phyloP scores from a whole-genome alignment of 176 grass and related monocot genomes.

The Zizania latifolia region DNA sequence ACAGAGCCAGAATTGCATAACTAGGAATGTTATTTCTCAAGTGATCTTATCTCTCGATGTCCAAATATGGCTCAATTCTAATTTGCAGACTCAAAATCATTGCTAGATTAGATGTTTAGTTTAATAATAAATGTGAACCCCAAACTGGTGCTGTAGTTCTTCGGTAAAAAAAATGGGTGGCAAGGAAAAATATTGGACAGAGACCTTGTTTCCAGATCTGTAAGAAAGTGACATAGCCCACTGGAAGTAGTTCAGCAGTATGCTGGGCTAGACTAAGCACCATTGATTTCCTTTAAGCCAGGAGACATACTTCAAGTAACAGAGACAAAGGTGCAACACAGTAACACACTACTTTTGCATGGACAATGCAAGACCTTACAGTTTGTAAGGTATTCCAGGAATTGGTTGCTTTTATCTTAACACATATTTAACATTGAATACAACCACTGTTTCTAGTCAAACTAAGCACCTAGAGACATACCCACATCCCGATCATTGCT shows the following conservation, averaged over 20 bases:
- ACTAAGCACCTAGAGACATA: not conserved
- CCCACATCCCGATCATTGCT: not conserved
- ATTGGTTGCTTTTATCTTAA: not conserved
- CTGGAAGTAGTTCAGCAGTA: slow-evolving; percentile 2
- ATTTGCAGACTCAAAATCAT: not conserved
- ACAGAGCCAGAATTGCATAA: slow-evolving; percentile 32
- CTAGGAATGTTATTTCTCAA: not conserved
- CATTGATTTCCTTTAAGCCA: not conserved
- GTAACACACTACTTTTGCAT: slow-evolving; percentile 8
- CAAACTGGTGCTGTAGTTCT: not conserved
- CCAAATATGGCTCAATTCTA: slow-evolving; percentile 26
- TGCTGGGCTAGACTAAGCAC: not conserved
- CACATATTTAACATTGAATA: slow-evolving; percentile 17
- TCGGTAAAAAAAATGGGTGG: not conserved
- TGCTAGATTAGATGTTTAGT: slow-evolving; percentile 16
- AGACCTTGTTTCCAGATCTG: not conserved
- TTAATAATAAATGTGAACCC: not conserved
- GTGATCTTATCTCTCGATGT: slow-evolving; percentile 7
- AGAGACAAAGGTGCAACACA: not conserved
- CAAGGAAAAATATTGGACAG: not conserved
- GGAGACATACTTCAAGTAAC: slow-evolving; percentile 14
- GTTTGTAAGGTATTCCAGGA: not conserved
- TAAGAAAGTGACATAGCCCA: not conserved
- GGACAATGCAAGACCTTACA: slow-evolving; percentile 12
- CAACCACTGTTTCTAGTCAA: not conserved